Evolutionary conservation across 2,329 filamentous ascomycete genomes (phyloP).

Genomic region (Anthostomella pinea): DNA sequence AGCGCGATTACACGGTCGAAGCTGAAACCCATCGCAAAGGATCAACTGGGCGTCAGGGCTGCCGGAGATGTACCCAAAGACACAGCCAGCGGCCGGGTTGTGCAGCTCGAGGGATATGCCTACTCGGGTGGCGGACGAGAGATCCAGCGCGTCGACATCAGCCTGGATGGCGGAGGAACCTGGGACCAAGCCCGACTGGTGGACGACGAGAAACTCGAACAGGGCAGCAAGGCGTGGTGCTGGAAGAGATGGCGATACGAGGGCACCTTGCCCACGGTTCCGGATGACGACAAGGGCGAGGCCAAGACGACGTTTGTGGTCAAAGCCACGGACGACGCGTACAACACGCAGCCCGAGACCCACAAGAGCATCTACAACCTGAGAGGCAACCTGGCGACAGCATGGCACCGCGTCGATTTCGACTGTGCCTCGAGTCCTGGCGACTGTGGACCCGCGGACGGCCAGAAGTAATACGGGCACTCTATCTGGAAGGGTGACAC

Average conservation of each 20-base stretch:
- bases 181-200: conserved; percentile 64
- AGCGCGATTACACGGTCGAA: conserved; percentile 56
- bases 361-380: conserved; percentile 61
- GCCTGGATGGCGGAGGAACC: conserved; percentile 58
- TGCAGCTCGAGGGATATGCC: conserved; percentile 58
- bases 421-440: conserved; percentile 20
- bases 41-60: not conserved
- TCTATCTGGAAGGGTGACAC: too few species aligned
- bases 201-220: conserved; percentile 40
- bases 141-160: conserved; percentile 66
- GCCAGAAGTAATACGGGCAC: too few species aligned
- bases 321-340: conserved; percentile 64
- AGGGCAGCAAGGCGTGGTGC: conserved; percentile 53
- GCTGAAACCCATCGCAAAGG: conserved; percentile 19
- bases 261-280: conserved; percentile 40
- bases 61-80: not conserved
- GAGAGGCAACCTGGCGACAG: conserved; percentile 63
- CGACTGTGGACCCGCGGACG: too few species aligned
- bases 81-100: conserved; percentile 11
- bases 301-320: conserved; percentile 55
- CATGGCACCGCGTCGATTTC: conserved; percentile 58
- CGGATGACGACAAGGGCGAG: conserved; percentile 23
- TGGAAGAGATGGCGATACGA: conserved; percentile 64
- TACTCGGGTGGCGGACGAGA: conserved; percentile 65
- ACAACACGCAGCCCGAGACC: conserved; percentile 64